Evolutionary conservation across 1,139 yeast genomes (phyloP).

Genomic region (Magnusiomyces paraingens): DNA sequence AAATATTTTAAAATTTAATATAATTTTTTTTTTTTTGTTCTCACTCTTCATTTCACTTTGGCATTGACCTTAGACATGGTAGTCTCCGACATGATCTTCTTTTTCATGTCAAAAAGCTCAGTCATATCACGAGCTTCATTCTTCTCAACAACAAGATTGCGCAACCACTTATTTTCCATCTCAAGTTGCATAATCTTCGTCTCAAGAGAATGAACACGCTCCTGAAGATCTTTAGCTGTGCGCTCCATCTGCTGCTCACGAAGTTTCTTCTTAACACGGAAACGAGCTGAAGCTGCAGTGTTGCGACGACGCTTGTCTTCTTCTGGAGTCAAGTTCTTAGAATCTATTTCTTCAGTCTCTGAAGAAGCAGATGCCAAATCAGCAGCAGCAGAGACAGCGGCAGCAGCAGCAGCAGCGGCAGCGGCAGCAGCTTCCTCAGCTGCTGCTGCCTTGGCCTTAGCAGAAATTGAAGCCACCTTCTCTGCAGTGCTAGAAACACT

Average conservation of each 20-base stretch:
- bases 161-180: conserved; percentile 76
- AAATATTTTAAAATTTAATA: neutral
- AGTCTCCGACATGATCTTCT: conserved; percentile 17
- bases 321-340: conserved; percentile 29
- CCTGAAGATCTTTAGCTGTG: conserved; percentile 55
- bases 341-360: neutral
- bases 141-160: conserved; percentile 67
- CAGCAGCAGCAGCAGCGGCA: neutral
- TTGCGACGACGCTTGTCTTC: conserved; percentile 65
- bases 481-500: no score
- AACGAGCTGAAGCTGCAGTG: conserved; percentile 77
- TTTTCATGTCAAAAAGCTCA: conserved; percentile 28
- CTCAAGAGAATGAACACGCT: conserved; percentile 54
- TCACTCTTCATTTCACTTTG: neutral
- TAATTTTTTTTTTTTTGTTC: neutral
- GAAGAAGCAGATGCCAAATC: neutral
- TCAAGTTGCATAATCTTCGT: conserved; percentile 60
- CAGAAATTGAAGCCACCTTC: neutral
- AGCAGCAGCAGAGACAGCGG: neutral
- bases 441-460: neutral
- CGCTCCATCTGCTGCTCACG: conserved; percentile 82
- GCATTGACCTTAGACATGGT: neutral
- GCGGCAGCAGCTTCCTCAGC: neutral
- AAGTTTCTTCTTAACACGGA: conserved; percentile 72
- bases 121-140: conserved; percentile 36